Percentiles rank a stretch among this genome's conserved stretches.
Conservation (phyloP, 148 eudicot genomes). For the Silene uniflora region DNA sequence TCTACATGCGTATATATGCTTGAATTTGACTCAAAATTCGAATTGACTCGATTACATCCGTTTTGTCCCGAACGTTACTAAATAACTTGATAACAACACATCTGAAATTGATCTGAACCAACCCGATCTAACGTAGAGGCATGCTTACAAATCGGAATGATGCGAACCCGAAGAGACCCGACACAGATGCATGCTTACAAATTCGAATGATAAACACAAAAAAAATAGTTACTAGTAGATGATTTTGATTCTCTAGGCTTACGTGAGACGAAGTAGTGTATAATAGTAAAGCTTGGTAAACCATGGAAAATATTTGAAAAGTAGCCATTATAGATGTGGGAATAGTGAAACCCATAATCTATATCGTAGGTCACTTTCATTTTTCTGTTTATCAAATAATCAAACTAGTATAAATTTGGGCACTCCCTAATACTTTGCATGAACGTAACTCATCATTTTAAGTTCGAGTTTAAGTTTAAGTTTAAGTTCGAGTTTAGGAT, state of each 20-base stretch:
- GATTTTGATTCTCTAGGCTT: background rate
- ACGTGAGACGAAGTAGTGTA: background rate
- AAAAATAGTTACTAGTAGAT: too few relatives aligned
- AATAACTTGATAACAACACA: too few relatives aligned
- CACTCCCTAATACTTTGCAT: conserved; percentile 12
- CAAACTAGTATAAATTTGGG: conserved; percentile 31
- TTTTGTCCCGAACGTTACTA: too few relatives aligned
- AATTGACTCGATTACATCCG: too few relatives aligned
- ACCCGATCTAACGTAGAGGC: too few relatives aligned
- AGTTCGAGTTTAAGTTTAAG: background rate
- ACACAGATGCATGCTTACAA: too few relatives aligned
- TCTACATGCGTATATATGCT: too few relatives aligned
- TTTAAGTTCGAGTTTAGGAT: background rate
- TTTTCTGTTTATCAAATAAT: background rate
- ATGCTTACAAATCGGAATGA: too few relatives aligned
- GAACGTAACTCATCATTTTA: background rate
- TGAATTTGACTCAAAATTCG: background rate
- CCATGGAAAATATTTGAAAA: background rate
- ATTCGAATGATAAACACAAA: too few relatives aligned
- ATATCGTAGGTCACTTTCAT: background rate
- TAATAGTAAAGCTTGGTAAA: background rate
- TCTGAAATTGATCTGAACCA: too few relatives aligned
- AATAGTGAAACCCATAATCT: conserved; percentile 1
- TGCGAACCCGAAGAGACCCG: too few relatives aligned
- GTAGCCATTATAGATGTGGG: background rate